These are phyloP conservation scores for Dendrothele bispora DNA, from an alignment of 768 basidiomycete species.

Conservation along the genomic window DNA sequence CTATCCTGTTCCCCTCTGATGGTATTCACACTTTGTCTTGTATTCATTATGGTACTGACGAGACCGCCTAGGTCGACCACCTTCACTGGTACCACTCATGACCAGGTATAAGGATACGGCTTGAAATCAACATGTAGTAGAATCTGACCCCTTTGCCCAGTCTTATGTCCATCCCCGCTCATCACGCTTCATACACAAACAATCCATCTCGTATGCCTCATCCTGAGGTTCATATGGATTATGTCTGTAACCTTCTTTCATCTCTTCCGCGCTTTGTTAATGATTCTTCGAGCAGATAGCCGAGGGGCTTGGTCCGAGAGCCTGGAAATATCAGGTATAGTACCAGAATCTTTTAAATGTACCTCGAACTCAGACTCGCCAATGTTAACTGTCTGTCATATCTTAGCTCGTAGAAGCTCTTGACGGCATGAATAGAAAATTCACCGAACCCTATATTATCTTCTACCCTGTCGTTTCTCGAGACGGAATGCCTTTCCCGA, in stretches of 20 bases:
- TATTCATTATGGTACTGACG: slow-evolving; percentile 1
- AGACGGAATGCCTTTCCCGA: slow-evolving; percentile 79
- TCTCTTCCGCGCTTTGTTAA: background rate
- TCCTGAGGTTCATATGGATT: slow-evolving; percentile 85
- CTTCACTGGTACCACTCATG: slow-evolving; percentile 72
- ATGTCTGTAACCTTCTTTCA: slow-evolving; percentile 35
- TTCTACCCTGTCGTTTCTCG: slow-evolving; percentile 78
- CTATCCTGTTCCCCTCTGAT: slow-evolving; percentile 78
- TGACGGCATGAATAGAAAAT: slow-evolving; percentile 79
- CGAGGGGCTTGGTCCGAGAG: slow-evolving; percentile 63
- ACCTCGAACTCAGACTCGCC: slow-evolving; percentile 15
- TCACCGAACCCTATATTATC: slow-evolving; percentile 76
- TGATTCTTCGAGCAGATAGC: slow-evolving; percentile 46
- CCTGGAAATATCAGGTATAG: slow-evolving; percentile 74
- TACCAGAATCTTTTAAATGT: slow-evolving; percentile 9
- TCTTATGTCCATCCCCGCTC: slow-evolving; percentile 42
- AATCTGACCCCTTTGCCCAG: slow-evolving; percentile 24
- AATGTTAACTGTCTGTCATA: slow-evolving; percentile 12
- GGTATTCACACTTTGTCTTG: slow-evolving; percentile 29
- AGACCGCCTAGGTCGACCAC: slow-evolving; percentile 54
- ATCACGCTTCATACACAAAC: slow-evolving; percentile 44
- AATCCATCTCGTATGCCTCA: slow-evolving; percentile 69
- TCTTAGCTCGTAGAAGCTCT: slow-evolving; percentile 68
- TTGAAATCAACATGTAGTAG: slow-evolving; percentile 8
- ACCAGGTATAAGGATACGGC: slow-evolving; percentile 49